These are phyloP conservation scores for Colletotrichum brevisporum DNA, from an alignment of 2,329 filamentous ascomycete species.

Conservation along the genomic window DNA sequence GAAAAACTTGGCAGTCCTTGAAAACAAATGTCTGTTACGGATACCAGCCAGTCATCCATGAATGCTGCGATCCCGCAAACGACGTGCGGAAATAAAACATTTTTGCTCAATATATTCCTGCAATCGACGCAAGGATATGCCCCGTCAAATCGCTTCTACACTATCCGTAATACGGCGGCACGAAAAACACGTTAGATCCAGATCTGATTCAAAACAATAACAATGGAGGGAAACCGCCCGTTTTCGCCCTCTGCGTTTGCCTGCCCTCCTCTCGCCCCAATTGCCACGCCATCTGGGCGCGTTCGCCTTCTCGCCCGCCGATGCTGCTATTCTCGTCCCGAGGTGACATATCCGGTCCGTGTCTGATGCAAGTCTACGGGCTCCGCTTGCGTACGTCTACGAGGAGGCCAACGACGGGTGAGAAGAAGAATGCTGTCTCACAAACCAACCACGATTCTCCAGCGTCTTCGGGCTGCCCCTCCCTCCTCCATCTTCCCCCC, in stretches of 20 bases:
- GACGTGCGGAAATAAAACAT: background rate
- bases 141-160: background rate
- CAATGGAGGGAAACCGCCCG: background rate
- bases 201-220: background rate
- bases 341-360: background rate
- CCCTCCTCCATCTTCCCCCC: too few relatives aligned
- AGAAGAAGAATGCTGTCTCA: conserved; percentile 12
- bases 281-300: background rate
- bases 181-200: background rate
- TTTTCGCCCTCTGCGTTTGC: conserved; percentile 19
- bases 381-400: conserved; percentile 14
- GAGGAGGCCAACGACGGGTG: background rate
- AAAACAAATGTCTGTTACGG: too few relatives aligned
- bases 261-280: background rate
- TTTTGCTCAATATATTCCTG: background rate
- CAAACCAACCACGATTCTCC: conserved; percentile 18
- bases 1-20: too few relatives aligned
- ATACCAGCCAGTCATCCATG: too few relatives aligned
- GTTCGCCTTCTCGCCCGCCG: background rate
- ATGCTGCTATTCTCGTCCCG: conserved; percentile 25
- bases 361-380: background rate
- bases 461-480: too few relatives aligned
- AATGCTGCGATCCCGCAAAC: background rate
- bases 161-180: background rate
- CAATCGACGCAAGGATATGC: background rate